Evolutionary conservation across 306 rosid species (phyloP).

Genomic region (Vachellia collinsii): DNA sequence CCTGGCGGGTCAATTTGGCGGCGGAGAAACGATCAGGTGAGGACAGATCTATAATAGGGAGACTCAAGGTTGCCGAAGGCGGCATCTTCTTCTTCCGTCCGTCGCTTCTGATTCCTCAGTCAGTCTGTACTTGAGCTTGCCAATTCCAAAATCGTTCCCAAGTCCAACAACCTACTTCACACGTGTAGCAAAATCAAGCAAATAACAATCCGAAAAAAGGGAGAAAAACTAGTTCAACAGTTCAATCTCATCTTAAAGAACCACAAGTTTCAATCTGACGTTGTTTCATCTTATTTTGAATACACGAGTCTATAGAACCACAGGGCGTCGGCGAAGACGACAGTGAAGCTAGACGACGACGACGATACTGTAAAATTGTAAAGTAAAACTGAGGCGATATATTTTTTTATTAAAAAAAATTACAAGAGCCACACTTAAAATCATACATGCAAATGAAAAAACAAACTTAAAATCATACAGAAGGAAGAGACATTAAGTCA

Average conservation of each 20-base stretch:
- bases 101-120: neutral
- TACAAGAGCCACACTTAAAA: too few species aligned
- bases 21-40: constrained; percentile 60
- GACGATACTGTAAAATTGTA: too few species aligned
- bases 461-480: too few species aligned
- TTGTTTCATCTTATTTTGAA: neutral
- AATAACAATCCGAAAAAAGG: neutral
- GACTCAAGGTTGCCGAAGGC: constrained; percentile 42
- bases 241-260: neutral
- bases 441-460: too few species aligned
- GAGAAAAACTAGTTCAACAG: neutral
- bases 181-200: neutral
- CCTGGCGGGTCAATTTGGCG: constrained; percentile 70
- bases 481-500: too few species aligned
- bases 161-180: neutral
- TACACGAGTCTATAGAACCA: too few species aligned
- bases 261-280: neutral
- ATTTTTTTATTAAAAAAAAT: too few species aligned
- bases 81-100: constrained; percentile 21
- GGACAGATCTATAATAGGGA: constrained; percentile 72
- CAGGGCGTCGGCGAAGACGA: too few species aligned
- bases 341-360: too few species aligned
- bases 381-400: too few species aligned
- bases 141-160: neutral
- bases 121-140: neutral